phyloP scores from a whole-genome alignment of 108 stramenopile genomes.

The Phaeodactylum tricornutum region DNA sequence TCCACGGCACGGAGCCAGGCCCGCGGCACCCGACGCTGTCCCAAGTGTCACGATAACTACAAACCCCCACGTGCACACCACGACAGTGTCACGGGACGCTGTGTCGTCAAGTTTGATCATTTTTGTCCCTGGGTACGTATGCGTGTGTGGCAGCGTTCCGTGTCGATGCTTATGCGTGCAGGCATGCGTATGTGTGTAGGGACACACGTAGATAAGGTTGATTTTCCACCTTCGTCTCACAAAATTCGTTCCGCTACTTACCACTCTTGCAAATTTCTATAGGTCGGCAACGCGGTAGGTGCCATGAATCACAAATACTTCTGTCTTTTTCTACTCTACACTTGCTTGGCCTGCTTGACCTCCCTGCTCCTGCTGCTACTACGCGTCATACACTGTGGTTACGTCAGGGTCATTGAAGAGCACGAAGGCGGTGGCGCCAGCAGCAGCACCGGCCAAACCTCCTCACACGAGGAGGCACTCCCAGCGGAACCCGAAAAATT shows the following conservation, averaged over 20 bases:
- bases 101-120: constrained; percentile 60
- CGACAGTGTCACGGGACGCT: constrained; percentile 79
- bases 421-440: neutral
- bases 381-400: constrained; percentile 41
- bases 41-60: constrained; percentile 71
- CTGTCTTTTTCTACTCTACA: constrained; percentile 89
- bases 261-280: no score
- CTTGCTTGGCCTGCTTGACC: constrained; percentile 61
- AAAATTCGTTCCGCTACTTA: neutral
- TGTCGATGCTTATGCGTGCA: no score
- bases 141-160: neutral
- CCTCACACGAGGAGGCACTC: neutral
- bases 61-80: constrained; percentile 81
- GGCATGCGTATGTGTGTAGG: neutral
- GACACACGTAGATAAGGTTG: neutral
- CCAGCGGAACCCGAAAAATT: neutral
- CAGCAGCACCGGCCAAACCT: neutral
- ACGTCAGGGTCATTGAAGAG: neutral
- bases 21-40: constrained; percentile 54
- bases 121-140: constrained; percentile 20
- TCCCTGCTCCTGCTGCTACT: constrained; percentile 59
- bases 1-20: constrained; percentile 4
- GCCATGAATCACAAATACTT: constrained; percentile 91
- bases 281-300: constrained; percentile 32
- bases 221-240: neutral